Conservation (phyloP, 106 monocot species). For the Acanthochlamys bracteata region DNA sequence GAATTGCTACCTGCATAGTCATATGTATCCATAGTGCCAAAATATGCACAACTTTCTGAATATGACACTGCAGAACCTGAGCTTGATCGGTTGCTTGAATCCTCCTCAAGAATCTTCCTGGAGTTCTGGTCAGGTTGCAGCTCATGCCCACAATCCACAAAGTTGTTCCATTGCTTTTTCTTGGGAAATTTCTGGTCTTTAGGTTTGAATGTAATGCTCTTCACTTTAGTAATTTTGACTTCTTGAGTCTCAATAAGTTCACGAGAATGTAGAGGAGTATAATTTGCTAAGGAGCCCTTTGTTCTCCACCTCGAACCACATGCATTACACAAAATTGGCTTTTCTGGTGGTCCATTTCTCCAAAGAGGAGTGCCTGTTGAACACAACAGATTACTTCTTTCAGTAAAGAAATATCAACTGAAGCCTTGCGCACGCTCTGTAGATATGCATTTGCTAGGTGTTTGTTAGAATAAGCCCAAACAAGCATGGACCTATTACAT, state of each 20-base stretch:
- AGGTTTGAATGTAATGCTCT: slow-evolving; percentile 28
- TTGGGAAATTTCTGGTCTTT: slow-evolving; percentile 46
- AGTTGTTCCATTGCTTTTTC: slow-evolving; percentile 30
- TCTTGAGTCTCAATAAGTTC: slow-evolving; percentile 56
- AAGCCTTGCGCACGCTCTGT: no score
- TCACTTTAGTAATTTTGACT: slow-evolving; percentile 41
- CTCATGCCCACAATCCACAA: slow-evolving; percentile 21
- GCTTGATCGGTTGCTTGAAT: slow-evolving; percentile 71
- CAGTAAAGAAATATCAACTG: background rate
- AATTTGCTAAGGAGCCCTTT: slow-evolving; percentile 88
- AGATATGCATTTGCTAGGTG: no score
- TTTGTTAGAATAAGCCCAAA: no score
- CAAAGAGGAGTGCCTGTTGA: slow-evolving; percentile 95
- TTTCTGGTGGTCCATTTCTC: slow-evolving; percentile 98
- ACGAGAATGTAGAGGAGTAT: slow-evolving; percentile 84
- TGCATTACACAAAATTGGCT: slow-evolving; percentile 97
- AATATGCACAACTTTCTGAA: slow-evolving; percentile 88
- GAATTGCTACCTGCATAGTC: slow-evolving; percentile 52
- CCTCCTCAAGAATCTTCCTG: slow-evolving; percentile 46
- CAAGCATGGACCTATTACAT: no score
- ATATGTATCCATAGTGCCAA: slow-evolving; percentile 54
- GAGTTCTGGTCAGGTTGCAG: slow-evolving; percentile 61
- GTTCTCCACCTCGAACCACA: slow-evolving; percentile 99
- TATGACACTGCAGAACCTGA: slow-evolving; percentile 86
- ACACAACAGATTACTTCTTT: slow-evolving; percentile 5